These are phyloP conservation scores for Vigna nakashimae DNA, from an alignment of 306 rosid genomes.

Conservation along the genomic window DNA sequence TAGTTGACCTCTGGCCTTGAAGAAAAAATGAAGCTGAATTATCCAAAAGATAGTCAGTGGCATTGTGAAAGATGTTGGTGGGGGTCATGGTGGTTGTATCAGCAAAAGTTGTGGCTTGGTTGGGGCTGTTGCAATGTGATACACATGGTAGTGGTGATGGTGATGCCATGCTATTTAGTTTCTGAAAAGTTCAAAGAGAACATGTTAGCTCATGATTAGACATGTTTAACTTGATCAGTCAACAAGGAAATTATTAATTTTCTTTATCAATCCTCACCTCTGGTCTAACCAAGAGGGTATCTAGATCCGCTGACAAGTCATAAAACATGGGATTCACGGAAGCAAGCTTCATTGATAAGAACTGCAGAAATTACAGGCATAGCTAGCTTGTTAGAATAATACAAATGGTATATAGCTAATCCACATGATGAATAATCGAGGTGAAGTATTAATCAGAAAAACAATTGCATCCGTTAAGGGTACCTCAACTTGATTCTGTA, in stretches of 20 bases:
- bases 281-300: slow-evolving; percentile 55
- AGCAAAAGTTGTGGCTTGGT: slow-evolving; percentile 52
- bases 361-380: slow-evolving; percentile 51
- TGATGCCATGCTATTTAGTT: slow-evolving; percentile 48
- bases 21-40: slow-evolving; percentile 57
- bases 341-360: slow-evolving; percentile 89
- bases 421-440: not conserved
- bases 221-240: not conserved
- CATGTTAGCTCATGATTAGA: slow-evolving; percentile 32
- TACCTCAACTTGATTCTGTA: slow-evolving; percentile 99
- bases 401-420: not conserved
- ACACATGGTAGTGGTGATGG: slow-evolving; percentile 46
- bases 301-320: slow-evolving; percentile 69
- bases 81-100: slow-evolving; percentile 43
- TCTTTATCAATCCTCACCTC: slow-evolving; percentile 55
- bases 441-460: not conserved
- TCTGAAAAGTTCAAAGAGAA: slow-evolving; percentile 47
- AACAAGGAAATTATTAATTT: not conserved
- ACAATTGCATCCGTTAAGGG: not conserved
- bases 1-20: slow-evolving; percentile 60
- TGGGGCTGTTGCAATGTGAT: slow-evolving; percentile 62
- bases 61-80: slow-evolving; percentile 42
- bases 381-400: not conserved
- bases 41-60: slow-evolving; percentile 52
- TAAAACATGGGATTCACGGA: slow-evolving; percentile 69